Evolutionary conservation across 2,329 filamentous ascomycete genomes (phyloP), one percentile per base, ranked within the genome.

Genomic region (Paraconiothyrium sp.): DNA sequence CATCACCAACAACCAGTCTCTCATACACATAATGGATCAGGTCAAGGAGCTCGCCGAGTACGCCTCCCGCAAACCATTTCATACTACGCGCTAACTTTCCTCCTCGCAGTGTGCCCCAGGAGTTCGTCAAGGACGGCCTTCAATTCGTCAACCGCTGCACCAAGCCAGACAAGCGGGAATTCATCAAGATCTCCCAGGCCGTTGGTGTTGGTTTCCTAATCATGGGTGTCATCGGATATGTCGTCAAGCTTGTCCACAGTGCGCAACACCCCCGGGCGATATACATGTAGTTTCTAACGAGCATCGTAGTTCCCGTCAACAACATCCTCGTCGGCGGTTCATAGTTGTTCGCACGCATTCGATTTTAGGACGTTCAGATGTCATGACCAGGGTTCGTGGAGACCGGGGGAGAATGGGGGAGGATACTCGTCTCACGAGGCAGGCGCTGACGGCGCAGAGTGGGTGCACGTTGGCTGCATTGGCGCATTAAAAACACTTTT

Each of bases 41-140:
- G 79, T 91, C 72, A 88, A 90, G 79, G 88, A 91, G 76, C 82
- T 92, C 72, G 85, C 90, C 76, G 90, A 92, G 75, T 76, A 77
- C 56, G 73, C 61, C n/a, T 37, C 32, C 47, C 44, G 54, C 10
- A 34, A 16, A 13, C 48, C 54, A 43, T 24, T 14, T 51, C 20
- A 41, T 27, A 44, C 39, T 32, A 27, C 54, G 37, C 58, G 61
- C 73, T 76, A 68, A 77, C 66, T 11, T 58, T 39, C 32, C 30
- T 10, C 35, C 27, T 54, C 65, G 57, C 67, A 78, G 74, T 63
- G 74, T 78, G 66, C 76, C 76, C 63, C 75, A 77, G 56, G 76
- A 79, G 74, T 79, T 79, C 67, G 69, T 79, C 68, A 81, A 81
- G 72, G 82, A 84, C 70, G 82, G 82, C 66, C 78, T 81, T 56